These are phyloP conservation scores for Dioscorea cayenensis DNA, from an alignment of 116 monocot genomes.

Conservation along the genomic window DNA sequence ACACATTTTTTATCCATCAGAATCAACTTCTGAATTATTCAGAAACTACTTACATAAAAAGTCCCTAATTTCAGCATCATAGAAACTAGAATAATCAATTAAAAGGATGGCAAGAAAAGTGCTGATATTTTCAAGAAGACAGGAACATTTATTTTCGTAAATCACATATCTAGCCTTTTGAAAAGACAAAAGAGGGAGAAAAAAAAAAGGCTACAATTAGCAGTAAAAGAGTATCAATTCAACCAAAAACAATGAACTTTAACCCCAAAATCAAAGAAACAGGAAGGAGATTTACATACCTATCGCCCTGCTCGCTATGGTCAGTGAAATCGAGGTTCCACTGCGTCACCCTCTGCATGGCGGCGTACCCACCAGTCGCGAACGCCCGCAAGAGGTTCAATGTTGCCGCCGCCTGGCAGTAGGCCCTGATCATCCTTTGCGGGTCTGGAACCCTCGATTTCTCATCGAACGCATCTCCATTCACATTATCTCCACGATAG, in stretches of 20 bases:
- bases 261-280: background rate
- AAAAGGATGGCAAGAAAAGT: too few relatives aligned
- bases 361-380: slow-evolving; percentile 87
- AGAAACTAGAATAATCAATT: too few relatives aligned
- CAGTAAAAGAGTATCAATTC: background rate
- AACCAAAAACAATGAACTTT: background rate
- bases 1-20: too few relatives aligned
- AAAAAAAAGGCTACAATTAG: too few relatives aligned
- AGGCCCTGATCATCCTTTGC: slow-evolving; percentile 80
- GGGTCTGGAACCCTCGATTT: slow-evolving; percentile 80
- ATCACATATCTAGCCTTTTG: too few relatives aligned
- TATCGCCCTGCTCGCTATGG: slow-evolving; percentile 91
- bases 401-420: slow-evolving; percentile 75
- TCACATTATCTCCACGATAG: slow-evolving; percentile 83
- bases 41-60: too few relatives aligned
- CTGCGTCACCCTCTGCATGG: slow-evolving; percentile 93
- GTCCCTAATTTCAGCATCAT: too few relatives aligned
- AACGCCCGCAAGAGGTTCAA: slow-evolving; percentile 85
- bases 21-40: too few relatives aligned
- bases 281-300: slow-evolving; percentile 15
- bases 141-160: too few relatives aligned
- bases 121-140: too few relatives aligned
- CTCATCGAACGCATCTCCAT: slow-evolving; percentile 75
- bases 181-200: too few relatives aligned
- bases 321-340: slow-evolving; percentile 97